Base-by-base conservation (phyloP, 306 rosid species). In the Prunus mira region DNA sequence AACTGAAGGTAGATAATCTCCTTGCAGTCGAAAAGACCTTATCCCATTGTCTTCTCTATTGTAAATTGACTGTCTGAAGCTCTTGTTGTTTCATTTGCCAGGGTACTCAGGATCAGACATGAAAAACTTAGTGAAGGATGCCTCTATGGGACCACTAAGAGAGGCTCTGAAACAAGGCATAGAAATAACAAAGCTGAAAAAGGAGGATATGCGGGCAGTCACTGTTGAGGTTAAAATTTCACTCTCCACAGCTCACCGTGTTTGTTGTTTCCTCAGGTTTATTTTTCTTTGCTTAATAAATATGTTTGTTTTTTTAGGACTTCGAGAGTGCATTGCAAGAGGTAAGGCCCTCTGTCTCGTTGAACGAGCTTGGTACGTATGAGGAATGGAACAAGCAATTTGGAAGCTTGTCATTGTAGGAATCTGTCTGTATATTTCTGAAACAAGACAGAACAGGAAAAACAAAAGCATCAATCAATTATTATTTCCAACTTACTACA, bases 81-180 rank as follows among this genome's bases (percentile, higher is more conserved):
- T 38, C 43, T 81, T 62, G 57, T 55, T 28, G 46, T 69, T 49
- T 76, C 52, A 24, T 25, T 88, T 81, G 41, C 51, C 81, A 91
- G 97, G 99, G 38, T 95, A 95, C 79, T 95, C 97, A 12, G 97
- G 97, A 77, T 95, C 99, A 56, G 97, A 95, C 90, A 91, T 95
- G 99, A 88, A 89, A 72, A 95, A 95, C 80, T 88, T 95, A 6
- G 99, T 92, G 79, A 91, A 91, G 76, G 97, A 92, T 76, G 97
- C 99, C 67, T 89, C 97, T 28, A 87, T 95, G 97, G 99, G 99
- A 63, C 99, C 99, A 61, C 85, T 95, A n/a, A 89, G 99, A 82
- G 93, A 95, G 74, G 96, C 92, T 79, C 69, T 95, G 58, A 83
- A 32, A 55, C 90, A 83, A 81, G 99, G 97, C 72, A 84, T 84